Conservation (phyloP, 352 stramenopile species). For the Phytopythium chamaehyphon region DNA sequence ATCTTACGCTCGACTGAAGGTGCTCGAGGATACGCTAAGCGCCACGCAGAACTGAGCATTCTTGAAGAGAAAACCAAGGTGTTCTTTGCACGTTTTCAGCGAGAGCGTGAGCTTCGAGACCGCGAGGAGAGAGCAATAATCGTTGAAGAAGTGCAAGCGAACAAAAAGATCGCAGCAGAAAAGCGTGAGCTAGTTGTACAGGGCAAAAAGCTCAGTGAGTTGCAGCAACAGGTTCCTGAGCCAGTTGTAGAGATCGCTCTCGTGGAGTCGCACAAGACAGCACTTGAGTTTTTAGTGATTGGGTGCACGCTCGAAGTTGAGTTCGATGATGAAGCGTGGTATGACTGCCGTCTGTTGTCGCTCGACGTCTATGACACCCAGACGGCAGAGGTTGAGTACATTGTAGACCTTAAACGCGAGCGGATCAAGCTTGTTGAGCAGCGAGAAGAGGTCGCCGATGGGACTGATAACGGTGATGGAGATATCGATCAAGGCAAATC, state of each 20-base stretch:
- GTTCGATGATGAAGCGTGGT: constrained; percentile 72
- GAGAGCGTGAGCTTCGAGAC: constrained; percentile 32
- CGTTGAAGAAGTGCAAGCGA: constrained; percentile 39
- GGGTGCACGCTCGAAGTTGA: constrained; percentile 60
- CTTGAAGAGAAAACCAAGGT: constrained; percentile 53
- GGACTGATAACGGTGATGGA: constrained; percentile 4
- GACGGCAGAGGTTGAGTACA: constrained; percentile 57
- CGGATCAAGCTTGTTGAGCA: constrained; percentile 58
- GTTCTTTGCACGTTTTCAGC: constrained; percentile 42
- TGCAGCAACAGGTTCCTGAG: constrained; percentile 69
- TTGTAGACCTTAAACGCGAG: constrained; percentile 58
- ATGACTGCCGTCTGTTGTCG: constrained; percentile 49
- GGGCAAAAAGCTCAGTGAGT: constrained; percentile 33
- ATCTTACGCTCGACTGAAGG: constrained; percentile 61
- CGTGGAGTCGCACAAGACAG: constrained; percentile 37
- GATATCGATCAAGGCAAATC: constrained; percentile 11
- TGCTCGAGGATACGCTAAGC: constrained; percentile 60
- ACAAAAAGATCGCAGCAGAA: constrained; percentile 39
- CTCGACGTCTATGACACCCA: constrained; percentile 59
- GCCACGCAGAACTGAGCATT: constrained; percentile 53
- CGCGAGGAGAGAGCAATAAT: constrained; percentile 48
- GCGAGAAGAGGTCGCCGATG: neutral
- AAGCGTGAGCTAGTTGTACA: constrained; percentile 32
- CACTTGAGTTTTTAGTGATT: constrained; percentile 62
- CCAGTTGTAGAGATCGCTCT: constrained; percentile 46